phyloP scores from a whole-genome alignment of 1,284 basidiomycete genomes.

The Flammula alnicola region DNA sequence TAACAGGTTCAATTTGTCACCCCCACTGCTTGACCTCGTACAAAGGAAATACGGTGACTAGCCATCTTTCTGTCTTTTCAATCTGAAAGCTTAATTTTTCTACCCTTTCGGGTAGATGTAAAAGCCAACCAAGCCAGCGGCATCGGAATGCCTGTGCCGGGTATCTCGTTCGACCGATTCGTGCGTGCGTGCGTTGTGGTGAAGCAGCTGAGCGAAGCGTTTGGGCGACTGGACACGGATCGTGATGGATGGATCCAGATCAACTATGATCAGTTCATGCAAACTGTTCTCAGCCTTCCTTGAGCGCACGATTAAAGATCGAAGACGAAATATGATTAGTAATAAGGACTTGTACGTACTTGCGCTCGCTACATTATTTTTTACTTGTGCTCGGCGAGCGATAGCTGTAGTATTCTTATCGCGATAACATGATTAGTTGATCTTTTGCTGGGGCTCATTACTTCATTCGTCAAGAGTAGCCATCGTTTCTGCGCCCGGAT shows the following conservation, averaged over 20 bases:
- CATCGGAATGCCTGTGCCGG: conserved; percentile 44
- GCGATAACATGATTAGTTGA: no score
- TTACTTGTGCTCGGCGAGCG: no score
- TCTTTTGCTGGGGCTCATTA: no score
- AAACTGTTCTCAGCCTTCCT: conserved; percentile 70
- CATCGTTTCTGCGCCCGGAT: no score
- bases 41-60: conserved; percentile 52
- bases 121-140: conserved; percentile 51
- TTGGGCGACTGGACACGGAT: conserved; percentile 61
- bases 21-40: conserved; percentile 60
- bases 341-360: no score
- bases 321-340: no score
- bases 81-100: conserved; percentile 26
- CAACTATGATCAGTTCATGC: conserved; percentile 79
- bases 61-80: conserved; percentile 1
- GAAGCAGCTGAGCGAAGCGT: conserved; percentile 77
- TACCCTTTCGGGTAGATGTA: conserved; percentile 50
- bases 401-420: no score
- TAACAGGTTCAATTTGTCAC: conserved; percentile 69
- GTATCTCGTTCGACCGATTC: conserved; percentile 83
- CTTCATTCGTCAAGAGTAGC: no score
- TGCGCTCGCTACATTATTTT: no score
- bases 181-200: conserved; percentile 81
- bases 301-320: no score
- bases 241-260: conserved; percentile 78